A percentile compares a stretch with the other conserved stretches of the same genome.
These are phyloP conservation scores for Crithidia sp. DNA, from an alignment of 208 protist genomes.

Conservation along the genomic window DNA sequence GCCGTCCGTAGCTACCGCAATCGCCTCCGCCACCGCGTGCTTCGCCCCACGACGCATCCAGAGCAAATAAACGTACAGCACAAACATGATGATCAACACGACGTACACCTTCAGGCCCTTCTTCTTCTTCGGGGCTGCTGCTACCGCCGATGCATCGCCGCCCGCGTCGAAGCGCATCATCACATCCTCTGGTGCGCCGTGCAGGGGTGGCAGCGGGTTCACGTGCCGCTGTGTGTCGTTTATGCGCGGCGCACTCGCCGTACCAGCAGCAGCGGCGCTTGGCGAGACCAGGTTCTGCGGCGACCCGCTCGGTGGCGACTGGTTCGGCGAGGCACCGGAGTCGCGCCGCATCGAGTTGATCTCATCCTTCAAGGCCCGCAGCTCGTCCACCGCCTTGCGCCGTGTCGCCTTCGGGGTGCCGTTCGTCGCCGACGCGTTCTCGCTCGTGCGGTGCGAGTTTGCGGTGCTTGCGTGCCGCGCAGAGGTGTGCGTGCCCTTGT, in stretches of 20 bases:
- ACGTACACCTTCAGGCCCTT: constrained; percentile 44
- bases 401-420: background rate
- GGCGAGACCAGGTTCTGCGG: constrained; percentile 1
- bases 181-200: constrained; percentile 2
- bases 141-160: background rate
- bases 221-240: background rate
- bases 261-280: background rate
- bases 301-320: background rate
- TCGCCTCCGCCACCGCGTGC: background rate
- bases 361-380: constrained; percentile 58
- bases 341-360: constrained; percentile 37
- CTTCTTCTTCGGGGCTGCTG: constrained; percentile 3
- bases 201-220: background rate
- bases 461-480: background rate
- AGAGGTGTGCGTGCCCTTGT: background rate
- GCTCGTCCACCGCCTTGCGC: constrained; percentile 37
- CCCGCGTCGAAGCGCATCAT: constrained; percentile 24
- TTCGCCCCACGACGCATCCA: constrained; percentile 22
- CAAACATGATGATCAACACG: constrained; percentile 44
- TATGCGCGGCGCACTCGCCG: background rate
- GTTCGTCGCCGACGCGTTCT: background rate
- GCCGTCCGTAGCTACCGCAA: background rate
- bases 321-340: background rate
- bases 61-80: constrained; percentile 35
- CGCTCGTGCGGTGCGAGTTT: background rate